Conservation (phyloP, 1,139 yeast species). For the Yamadazyma epiphylla region DNA sequence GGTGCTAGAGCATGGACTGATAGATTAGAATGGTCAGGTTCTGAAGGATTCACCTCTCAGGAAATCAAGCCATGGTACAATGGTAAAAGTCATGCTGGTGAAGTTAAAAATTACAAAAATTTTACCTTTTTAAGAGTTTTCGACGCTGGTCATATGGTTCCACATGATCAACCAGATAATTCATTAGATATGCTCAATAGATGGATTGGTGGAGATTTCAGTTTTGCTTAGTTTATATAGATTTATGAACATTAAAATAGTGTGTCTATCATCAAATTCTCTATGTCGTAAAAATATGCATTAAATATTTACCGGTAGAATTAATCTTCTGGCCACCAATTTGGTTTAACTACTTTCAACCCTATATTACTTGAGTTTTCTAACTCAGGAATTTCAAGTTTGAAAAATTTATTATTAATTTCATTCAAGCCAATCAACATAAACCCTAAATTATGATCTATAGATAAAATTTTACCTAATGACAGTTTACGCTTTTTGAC, state of each 20-base stretch:
- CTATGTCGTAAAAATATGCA: too few species aligned
- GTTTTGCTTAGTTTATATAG: constrained; percentile 7
- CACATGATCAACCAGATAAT: constrained; percentile 72
- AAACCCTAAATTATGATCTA: constrained; percentile 62
- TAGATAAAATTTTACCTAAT: constrained; percentile 57
- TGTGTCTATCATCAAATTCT: too few species aligned
- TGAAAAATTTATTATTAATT: constrained; percentile 26
- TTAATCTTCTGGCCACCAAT: constrained; percentile 57
- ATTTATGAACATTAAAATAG: too few species aligned
- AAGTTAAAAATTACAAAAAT: constrained; percentile 48
- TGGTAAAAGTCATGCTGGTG: constrained; percentile 42
- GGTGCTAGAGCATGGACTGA: constrained; percentile 34
- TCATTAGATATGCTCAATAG: constrained; percentile 73
- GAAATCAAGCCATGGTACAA: constrained; percentile 36
- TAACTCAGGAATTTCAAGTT: constrained; percentile 26
- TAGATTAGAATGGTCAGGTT: constrained; percentile 24
- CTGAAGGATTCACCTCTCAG: constrained; percentile 19
- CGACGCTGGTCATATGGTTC: constrained; percentile 75
- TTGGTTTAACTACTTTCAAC: constrained; percentile 51
- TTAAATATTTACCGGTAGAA: neutral
- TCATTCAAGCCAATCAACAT: constrained; percentile 53
- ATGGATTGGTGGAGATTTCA: constrained; percentile 46
- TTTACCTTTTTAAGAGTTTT: constrained; percentile 60
- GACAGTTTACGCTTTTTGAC: constrained; percentile 36
- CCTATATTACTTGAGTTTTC: constrained; percentile 26